These are phyloP conservation scores for Hypoxylon fuscum DNA, from an alignment of 495 filamentous ascomycete genomes.

Conservation along the genomic window DNA sequence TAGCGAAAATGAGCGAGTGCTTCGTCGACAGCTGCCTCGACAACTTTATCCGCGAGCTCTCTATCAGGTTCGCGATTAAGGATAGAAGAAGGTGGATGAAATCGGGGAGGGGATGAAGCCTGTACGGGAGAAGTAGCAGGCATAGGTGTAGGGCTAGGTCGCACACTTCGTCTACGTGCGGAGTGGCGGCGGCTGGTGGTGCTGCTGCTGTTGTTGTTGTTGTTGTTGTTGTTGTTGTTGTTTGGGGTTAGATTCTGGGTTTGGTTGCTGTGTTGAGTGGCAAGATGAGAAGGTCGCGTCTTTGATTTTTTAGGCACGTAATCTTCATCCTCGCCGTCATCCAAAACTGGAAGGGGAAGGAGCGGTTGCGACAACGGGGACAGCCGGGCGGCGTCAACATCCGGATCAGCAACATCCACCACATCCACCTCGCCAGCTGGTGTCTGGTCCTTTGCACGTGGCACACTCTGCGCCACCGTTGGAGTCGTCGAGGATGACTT, in stretches of 20 bases:
- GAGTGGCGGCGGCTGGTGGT: slow-evolving; percentile 33
- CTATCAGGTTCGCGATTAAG: slow-evolving; percentile 41
- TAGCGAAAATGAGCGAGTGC: slow-evolving; percentile 58
- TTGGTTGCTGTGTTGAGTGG: neutral
- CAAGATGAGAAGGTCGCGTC: slow-evolving; percentile 16
- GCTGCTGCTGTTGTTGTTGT: neutral
- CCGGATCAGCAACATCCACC: too few species aligned
- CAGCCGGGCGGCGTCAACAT: slow-evolving; percentile 15
- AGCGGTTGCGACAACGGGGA: slow-evolving; percentile 37
- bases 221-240: neutral
- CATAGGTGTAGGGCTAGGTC: slow-evolving; percentile 22
- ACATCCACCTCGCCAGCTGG: slow-evolving; percentile 6
- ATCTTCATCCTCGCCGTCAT: slow-evolving; percentile 40
- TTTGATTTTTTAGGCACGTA: slow-evolving; percentile 43
- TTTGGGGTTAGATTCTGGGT: slow-evolving; percentile 4
- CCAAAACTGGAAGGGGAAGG: slow-evolving; percentile 6
- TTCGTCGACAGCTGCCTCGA: slow-evolving; percentile 58
- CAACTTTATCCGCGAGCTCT: slow-evolving; percentile 48
- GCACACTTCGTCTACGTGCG: slow-evolving; percentile 34
- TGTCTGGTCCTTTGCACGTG: slow-evolving; percentile 18
- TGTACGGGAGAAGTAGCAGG: slow-evolving; percentile 11
- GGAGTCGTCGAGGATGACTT: slow-evolving; percentile 30
- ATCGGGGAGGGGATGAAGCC: slow-evolving; percentile 19
- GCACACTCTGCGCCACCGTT: slow-evolving; percentile 23
- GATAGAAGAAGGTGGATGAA: slow-evolving; percentile 18